These are phyloP conservation scores for Phaseolus coccineus DNA, from an alignment of 331 rosid genomes.

Conservation along the genomic window DNA sequence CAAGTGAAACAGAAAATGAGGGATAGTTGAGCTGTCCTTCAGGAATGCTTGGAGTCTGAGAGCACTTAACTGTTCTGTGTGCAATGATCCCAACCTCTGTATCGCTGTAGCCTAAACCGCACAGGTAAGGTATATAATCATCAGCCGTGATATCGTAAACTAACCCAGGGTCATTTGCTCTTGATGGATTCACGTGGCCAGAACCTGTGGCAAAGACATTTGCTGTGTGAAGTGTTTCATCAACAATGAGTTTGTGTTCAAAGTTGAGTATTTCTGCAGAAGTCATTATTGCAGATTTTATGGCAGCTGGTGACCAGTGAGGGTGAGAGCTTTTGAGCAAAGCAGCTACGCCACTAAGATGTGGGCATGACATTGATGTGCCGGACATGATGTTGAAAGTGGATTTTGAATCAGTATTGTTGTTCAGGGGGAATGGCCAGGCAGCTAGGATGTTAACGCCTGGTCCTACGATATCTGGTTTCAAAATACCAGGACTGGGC, in stretches of 20 bases:
- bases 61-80: slow-evolving; percentile 54
- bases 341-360: slow-evolving; percentile 85
- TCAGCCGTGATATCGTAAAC: slow-evolving; percentile 73
- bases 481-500: slow-evolving; percentile 76
- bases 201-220: slow-evolving; percentile 75
- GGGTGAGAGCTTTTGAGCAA: slow-evolving; percentile 82
- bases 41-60: slow-evolving; percentile 60
- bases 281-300: slow-evolving; percentile 90
- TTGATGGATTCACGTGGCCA: slow-evolving; percentile 84
- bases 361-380: slow-evolving; percentile 91
- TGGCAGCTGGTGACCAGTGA: slow-evolving; percentile 84
- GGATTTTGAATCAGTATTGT: slow-evolving; percentile 51
- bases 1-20: slow-evolving; percentile 66
- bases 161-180: slow-evolving; percentile 78
- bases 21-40: slow-evolving; percentile 85
- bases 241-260: slow-evolving; percentile 55
- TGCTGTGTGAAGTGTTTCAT: slow-evolving; percentile 65
- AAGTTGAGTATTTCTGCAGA: slow-evolving; percentile 57
- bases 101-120: slow-evolving; percentile 69
- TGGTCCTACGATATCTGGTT: slow-evolving; percentile 85
- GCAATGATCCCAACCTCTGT: slow-evolving; percentile 58
- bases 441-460: slow-evolving; percentile 78
- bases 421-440: slow-evolving; percentile 70
- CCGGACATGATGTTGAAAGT: slow-evolving; percentile 76
- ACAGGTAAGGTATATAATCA: slow-evolving; percentile 77